These are phyloP conservation scores for Cladosporium sp. DNA, from an alignment of 2,329 filamentous ascomycete species.

Conservation along the genomic window DNA sequence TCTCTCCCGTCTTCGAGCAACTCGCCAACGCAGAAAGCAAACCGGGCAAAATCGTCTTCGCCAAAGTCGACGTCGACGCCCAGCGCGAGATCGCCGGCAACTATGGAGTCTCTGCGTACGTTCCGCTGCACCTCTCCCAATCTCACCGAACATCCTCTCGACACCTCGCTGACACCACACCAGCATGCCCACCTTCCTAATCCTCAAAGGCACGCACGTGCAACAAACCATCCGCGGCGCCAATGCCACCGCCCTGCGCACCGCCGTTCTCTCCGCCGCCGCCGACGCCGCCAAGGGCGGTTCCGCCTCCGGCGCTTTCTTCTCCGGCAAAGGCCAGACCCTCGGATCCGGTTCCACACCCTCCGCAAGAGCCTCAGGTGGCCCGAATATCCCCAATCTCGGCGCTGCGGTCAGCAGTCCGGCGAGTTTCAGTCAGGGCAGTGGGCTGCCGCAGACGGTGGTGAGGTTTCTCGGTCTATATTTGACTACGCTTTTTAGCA, in stretches of 20 bases:
- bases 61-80: slow-evolving; percentile 54
- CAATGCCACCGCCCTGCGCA: slow-evolving; percentile 45
- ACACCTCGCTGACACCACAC: neutral
- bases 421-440: slow-evolving; percentile 27
- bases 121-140: neutral
- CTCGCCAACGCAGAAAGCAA: slow-evolving; percentile 48
- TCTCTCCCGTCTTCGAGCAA: slow-evolving; percentile 49
- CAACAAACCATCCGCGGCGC: slow-evolving; percentile 46
- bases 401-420: slow-evolving; percentile 24
- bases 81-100: slow-evolving; percentile 47
- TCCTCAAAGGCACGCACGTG: slow-evolving; percentile 41
- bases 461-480: slow-evolving; percentile 46
- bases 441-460: slow-evolving; percentile 36
- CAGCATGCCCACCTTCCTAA: slow-evolving; percentile 47
- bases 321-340: slow-evolving; percentile 41
- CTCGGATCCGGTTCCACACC: slow-evolving; percentile 24
- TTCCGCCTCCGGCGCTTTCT: slow-evolving; percentile 24
- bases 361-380: slow-evolving; percentile 8
- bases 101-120: slow-evolving; percentile 45
- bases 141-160: neutral
- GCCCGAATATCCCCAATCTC: slow-evolving; percentile 20
- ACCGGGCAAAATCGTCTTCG: slow-evolving; percentile 45
- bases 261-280: slow-evolving; percentile 43
- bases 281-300: slow-evolving; percentile 35
- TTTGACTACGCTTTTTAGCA: slow-evolving; percentile 41